A percentile compares a stretch with the other conserved stretches of the same genome.
Evolutionary conservation across 1,139 yeast genomes (phyloP).

Genomic region (Lodderomyces pseudojiufengensis): DNA sequence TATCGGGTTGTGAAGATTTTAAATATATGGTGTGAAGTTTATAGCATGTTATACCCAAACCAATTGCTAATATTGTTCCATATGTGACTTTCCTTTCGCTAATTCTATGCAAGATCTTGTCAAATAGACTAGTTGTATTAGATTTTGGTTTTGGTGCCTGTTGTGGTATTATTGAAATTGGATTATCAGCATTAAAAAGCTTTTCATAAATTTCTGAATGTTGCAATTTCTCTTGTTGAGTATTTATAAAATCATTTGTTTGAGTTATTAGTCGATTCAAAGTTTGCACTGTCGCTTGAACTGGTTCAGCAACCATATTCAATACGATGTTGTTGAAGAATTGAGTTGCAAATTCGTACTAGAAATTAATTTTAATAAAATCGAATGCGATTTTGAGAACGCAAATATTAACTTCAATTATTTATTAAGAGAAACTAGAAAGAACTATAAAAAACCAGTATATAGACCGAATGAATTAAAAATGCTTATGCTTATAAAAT

Average conservation of each 20-base stretch:
- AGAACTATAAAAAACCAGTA: no score
- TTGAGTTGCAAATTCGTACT: no score
- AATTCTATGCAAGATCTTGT: no score
- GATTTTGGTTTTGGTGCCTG: constrained; percentile 1
- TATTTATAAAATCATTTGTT: constrained; percentile 22
- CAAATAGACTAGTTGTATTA: no score
- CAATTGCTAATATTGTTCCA: constrained; percentile 23
- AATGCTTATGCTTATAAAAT: no score
- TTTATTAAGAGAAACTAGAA: no score
- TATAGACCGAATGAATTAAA: no score
- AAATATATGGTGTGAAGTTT: no score
- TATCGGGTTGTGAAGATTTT: constrained; percentile 2
- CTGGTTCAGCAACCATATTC: constrained; percentile 48
- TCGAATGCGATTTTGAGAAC: no score
- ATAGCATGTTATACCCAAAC: constrained; percentile 24
- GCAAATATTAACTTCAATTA: no score
- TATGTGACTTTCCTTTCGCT: constrained; percentile 18
- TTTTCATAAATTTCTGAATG: constrained; percentile 19
- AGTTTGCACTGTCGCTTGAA: constrained; percentile 36
- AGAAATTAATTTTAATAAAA: no score
- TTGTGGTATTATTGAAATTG: constrained; percentile 6
- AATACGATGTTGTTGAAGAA: neutral
- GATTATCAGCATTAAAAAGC: constrained; percentile 14
- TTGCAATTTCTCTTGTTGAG: constrained; percentile 23
- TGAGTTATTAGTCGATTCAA: constrained; percentile 24